Percentiles rank a stretch among this genome's conserved stretches.
Conservation (phyloP, 345 rosid species). For the Adansonia digitata region DNA sequence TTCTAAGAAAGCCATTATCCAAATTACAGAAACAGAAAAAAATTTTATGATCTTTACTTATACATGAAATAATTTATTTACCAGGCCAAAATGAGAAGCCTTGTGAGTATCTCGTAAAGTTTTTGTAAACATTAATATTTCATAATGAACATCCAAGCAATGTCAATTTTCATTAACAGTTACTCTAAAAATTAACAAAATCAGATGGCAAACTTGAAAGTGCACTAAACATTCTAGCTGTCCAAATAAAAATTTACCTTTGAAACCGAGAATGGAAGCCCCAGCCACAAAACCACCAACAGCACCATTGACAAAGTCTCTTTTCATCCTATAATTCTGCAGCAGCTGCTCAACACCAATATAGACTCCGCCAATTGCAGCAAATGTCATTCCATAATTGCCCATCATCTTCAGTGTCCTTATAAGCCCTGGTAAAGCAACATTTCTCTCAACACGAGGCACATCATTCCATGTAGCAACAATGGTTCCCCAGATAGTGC, state of each 20-base stretch:
- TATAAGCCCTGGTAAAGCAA: slow-evolving; percentile 85
- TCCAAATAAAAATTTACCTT: slow-evolving; percentile 42
- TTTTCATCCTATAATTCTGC: slow-evolving; percentile 65
- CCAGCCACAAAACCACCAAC: slow-evolving; percentile 95
- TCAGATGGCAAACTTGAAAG: neutral
- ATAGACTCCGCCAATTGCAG: slow-evolving; percentile 95
- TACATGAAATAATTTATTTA: neutral
- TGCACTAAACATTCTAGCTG: neutral
- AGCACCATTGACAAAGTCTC: slow-evolving; percentile 89
- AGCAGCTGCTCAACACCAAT: slow-evolving; percentile 95
- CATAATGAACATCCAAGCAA: neutral
- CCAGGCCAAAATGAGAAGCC: neutral
- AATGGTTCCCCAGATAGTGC: slow-evolving; percentile 83
- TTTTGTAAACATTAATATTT: neutral
- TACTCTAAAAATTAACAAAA: neutral
- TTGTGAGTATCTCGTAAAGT: neutral
- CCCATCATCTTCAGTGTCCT: slow-evolving; percentile 98
- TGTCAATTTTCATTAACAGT: neutral
- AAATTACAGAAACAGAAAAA: neutral
- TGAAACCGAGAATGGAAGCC: slow-evolving; percentile 76
- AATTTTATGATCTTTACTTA: neutral
- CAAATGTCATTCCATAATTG: slow-evolving; percentile 77
- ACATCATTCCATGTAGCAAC: slow-evolving; percentile 94
- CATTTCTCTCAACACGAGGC: slow-evolving; percentile 93
- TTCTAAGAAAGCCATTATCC: neutral